Evolutionary conservation across 176 grass and related monocot species (phyloP).

Genomic region (Leersia perrieri): DNA sequence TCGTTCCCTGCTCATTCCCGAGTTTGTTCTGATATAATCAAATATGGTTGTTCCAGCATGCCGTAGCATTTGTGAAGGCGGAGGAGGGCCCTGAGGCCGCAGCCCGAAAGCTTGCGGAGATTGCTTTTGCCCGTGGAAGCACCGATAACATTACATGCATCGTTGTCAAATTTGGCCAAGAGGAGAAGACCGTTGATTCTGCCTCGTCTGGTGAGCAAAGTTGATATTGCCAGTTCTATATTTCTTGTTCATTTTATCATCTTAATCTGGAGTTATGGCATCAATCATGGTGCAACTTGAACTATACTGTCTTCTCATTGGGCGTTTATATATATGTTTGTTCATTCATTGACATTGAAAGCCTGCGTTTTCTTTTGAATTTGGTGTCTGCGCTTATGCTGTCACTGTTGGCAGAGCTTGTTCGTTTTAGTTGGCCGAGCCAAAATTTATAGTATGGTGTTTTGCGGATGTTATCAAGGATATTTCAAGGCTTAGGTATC

Average conservation of each 20-base stretch:
- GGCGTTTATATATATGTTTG: constrained; percentile 30
- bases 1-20: not conserved
- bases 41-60: constrained; percentile 46
- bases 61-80: constrained; percentile 60
- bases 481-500: too few species aligned
- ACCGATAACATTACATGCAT: constrained; percentile 83
- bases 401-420: too few species aligned
- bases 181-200: constrained; percentile 42
- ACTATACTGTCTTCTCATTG: constrained; percentile 22
- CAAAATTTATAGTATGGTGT: too few species aligned
- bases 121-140: constrained; percentile 58
- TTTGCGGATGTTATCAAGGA: too few species aligned
- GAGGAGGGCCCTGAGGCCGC: constrained; percentile 67
- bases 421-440: too few species aligned
- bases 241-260: constrained; percentile 34
- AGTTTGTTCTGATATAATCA: constrained; percentile 13
- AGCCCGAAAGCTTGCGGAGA: constrained; percentile 70
- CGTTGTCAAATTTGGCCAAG: constrained; percentile 69
- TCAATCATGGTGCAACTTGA: constrained; percentile 11
- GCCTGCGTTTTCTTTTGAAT: not conserved
- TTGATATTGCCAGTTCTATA: constrained; percentile 26
- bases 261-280: constrained; percentile 23
- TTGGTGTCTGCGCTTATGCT: too few species aligned
- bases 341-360: not conserved
- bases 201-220: constrained; percentile 35